A percentile compares a stretch with the other conserved stretches of the same genome.
These are phyloP conservation scores for Kodamaea lidongshanica DNA, from an alignment of 805 yeast species.

Conservation along the genomic window DNA sequence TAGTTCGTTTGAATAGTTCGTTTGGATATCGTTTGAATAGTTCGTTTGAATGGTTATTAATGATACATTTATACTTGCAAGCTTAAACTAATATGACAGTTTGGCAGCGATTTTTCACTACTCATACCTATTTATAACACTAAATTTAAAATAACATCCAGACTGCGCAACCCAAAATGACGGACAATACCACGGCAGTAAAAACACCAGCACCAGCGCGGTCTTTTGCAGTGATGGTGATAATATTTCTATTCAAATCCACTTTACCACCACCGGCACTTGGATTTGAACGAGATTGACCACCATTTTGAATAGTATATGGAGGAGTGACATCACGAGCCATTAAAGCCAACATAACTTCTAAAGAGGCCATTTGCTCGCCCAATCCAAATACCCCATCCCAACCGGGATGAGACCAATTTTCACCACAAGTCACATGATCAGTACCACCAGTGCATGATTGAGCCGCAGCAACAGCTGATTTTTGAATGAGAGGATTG, in stretches of 20 bases:
- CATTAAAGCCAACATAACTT: conserved; percentile 46
- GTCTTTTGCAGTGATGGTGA: conserved; percentile 46
- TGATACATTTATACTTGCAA: too few relatives aligned
- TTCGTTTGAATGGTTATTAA: too few relatives aligned
- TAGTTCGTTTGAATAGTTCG: too few relatives aligned
- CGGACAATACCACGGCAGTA: conserved; percentile 66
- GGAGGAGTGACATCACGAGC: conserved; percentile 32
- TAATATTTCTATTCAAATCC: conserved; percentile 32
- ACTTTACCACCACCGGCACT: conserved; percentile 47
- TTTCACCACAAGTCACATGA: conserved; percentile 74
- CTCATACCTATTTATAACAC: neutral
- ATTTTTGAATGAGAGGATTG: conserved; percentile 32
- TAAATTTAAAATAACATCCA: conserved; percentile 67
- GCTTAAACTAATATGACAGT: too few relatives aligned
- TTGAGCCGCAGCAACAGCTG: conserved; percentile 64
- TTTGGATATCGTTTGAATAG: too few relatives aligned
- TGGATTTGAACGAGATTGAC: conserved; percentile 27
- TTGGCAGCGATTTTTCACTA: neutral
- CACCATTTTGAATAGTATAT: conserved; percentile 31
- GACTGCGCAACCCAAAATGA: conserved; percentile 56
- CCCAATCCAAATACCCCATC: conserved; percentile 70
- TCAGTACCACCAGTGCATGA: conserved; percentile 77
- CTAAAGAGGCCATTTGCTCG: conserved; percentile 73
- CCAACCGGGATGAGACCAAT: conserved; percentile 57
- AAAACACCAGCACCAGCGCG: conserved; percentile 86